Base-by-base conservation (phyloP, 129 eudicot genomes). In the Flaveria trinervia region DNA sequence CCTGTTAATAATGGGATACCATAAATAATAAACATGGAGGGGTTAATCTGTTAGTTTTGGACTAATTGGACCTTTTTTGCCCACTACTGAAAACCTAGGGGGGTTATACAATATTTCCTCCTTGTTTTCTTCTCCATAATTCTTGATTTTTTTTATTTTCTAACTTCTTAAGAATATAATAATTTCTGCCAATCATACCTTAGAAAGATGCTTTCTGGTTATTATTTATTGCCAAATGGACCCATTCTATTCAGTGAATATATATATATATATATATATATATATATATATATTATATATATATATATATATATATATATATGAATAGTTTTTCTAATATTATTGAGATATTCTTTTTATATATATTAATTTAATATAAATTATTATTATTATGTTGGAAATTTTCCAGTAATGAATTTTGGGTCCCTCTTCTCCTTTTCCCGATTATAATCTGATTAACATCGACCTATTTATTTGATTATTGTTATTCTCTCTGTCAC, bases 131-230 rank as follows among this genome's bases (percentile, higher is more conserved):
- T 76, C 73, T 75, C 77, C 52, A 49, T 46, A 52, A 16, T 76
- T 62, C 46, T 22, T 76, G 69, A 62, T 77, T 50, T 77, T 77
- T 33, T 71, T 65, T 56, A 2, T 54, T 70, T 62, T 62, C 15
- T 28, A 22, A 46, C 23, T 9, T 66, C 39, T 71, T 71, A 18
- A 20, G 25, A 70, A 70, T 76, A 76, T 76, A 62, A 76, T 82
- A 80, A 65, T 65, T 71, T 65, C 74, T 76, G 75, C 61, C 85
- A 82, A 71, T 82, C 78, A 65, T 70, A 73, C 79, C 77, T 28
- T 43, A 82, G 64, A 77, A 75, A 81, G 81, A 81, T 81, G 77
- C 77, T 70, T 75, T 72, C 74, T 41, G 18, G 41, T 46, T 57
- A 43, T 56, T 81, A 36, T 81, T 56, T 68, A 75, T 25, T 61